These are phyloP conservation scores for Amauroascus verrucosus DNA, from an alignment of 2,329 filamentous ascomycete species.

Conservation along the genomic window DNA sequence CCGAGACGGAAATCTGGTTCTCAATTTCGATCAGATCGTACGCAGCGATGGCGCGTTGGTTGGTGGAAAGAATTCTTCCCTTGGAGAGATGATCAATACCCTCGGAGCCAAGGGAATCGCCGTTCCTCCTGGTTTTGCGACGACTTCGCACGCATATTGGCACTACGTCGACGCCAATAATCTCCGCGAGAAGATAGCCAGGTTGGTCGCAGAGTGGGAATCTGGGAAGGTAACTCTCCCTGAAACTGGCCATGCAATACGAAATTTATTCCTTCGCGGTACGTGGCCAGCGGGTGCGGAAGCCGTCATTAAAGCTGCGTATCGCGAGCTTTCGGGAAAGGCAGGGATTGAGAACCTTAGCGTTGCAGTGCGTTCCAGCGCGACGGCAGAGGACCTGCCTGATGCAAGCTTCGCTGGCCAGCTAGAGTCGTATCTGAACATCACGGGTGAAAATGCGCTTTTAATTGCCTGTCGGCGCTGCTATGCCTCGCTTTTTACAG, in stretches of 20 bases:
- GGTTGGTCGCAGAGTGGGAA: neutral
- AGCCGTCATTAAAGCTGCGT: neutral
- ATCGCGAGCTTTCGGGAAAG: neutral
- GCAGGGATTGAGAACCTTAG: neutral
- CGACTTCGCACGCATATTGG: neutral
- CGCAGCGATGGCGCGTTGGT: constrained; percentile 1
- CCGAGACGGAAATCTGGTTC: neutral
- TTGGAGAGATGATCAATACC: constrained; percentile 2
- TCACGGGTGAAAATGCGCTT: constrained; percentile 25
- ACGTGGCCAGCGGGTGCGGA: neutral
- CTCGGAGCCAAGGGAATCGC: neutral
- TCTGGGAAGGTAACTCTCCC: neutral
- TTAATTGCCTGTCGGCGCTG: constrained; percentile 30
- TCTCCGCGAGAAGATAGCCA: neutral
- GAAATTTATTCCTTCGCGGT: constrained; percentile 1
- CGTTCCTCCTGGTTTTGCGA: constrained; percentile 1
- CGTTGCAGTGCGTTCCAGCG: constrained; percentile 33
- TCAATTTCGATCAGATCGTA: neutral
- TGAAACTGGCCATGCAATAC: constrained; percentile 1
- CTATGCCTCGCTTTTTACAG: constrained; percentile 34
- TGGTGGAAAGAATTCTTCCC: constrained; percentile 1
- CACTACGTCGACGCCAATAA: neutral
- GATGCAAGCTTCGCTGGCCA: constrained; percentile 35
- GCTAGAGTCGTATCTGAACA: constrained; percentile 32
- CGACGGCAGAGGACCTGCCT: constrained; percentile 33